phyloP scores from a whole-genome alignment of 2,329 filamentous ascomycete genomes.

The Blastomyces gilchristii region DNA sequence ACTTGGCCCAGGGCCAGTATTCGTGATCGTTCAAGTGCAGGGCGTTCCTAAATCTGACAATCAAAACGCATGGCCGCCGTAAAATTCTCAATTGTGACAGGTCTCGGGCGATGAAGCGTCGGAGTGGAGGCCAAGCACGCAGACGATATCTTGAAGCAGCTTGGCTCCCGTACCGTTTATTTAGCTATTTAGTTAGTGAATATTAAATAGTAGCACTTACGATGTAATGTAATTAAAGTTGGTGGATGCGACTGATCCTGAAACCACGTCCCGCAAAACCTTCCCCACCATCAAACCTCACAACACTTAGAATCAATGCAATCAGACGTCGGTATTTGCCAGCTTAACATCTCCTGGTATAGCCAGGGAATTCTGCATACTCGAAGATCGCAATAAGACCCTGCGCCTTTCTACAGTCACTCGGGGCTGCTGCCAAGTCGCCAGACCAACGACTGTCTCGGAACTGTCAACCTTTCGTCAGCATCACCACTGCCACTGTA shows the following conservation, averaged over 20 bases:
- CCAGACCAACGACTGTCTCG: not conserved
- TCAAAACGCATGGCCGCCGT: not conserved
- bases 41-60: not conserved
- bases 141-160: not conserved
- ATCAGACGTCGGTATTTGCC: too few relatives aligned
- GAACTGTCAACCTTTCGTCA: not conserved
- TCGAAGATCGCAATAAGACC: not conserved
- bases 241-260: not conserved
- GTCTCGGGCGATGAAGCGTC: not conserved
- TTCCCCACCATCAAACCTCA: not conserved
- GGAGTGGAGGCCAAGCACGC: not conserved
- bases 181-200: not conserved
- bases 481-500: not conserved
- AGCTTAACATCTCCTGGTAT: not conserved
- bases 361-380: not conserved
- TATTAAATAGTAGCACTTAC: too few relatives aligned
- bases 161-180: not conserved
- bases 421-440: not conserved
- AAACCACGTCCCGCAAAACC: not conserved
- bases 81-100: not conserved
- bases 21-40: not conserved
- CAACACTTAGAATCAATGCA: not conserved
- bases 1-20: too few relatives aligned
- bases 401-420: not conserved
- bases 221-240: too few relatives aligned